These are phyloP conservation scores for Melaleuca alternifolia DNA, from an alignment of 345 rosid genomes.

Conservation along the genomic window DNA sequence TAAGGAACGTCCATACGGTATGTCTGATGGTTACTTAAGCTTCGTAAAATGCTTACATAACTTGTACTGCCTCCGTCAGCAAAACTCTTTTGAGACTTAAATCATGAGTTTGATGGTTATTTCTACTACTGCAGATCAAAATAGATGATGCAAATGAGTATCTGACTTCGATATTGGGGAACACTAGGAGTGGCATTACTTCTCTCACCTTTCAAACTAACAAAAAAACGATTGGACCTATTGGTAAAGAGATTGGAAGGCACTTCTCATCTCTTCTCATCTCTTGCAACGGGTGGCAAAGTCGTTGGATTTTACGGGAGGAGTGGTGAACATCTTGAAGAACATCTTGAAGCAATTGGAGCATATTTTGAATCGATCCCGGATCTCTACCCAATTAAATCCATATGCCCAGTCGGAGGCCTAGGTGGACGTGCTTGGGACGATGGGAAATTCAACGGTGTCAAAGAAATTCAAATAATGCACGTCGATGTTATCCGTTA, in stretches of 20 bases:
- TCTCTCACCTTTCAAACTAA: background rate
- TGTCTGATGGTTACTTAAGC: too few relatives aligned
- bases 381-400: background rate
- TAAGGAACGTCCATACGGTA: too few relatives aligned
- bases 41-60: too few relatives aligned
- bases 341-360: background rate
- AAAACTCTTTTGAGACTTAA: too few relatives aligned
- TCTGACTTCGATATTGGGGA: background rate
- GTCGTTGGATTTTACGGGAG: background rate
- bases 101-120: too few relatives aligned
- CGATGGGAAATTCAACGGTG: background rate
- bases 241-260: background rate
- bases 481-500: background rate
- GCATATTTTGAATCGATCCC: background rate
- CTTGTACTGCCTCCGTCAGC: too few relatives aligned
- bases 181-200: background rate
- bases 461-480: background rate
- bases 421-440: background rate
- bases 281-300: background rate
- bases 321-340: too few relatives aligned
- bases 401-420: background rate
- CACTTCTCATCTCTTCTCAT: background rate
- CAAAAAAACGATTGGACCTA: background rate
- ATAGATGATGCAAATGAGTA: background rate
- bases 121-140: background rate